These are phyloP conservation scores for Purpureocillium takamizusanense DNA, from an alignment of 2,329 filamentous ascomycete genomes.

Conservation along the genomic window DNA sequence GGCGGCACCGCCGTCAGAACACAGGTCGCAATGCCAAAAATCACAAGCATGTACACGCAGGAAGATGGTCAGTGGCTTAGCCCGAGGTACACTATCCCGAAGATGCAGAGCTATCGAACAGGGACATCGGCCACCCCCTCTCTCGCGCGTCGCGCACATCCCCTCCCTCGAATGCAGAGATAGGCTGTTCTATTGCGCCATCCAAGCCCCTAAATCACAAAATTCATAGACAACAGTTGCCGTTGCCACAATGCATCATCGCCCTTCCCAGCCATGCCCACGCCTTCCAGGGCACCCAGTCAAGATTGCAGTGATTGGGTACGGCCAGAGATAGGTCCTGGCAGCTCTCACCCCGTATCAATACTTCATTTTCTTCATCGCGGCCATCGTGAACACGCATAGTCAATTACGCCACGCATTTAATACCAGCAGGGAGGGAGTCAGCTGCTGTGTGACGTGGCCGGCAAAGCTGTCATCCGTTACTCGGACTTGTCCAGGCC, in stretches of 20 bases:
- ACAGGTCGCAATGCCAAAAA: too few species aligned
- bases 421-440: not conserved
- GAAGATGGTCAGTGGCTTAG: not conserved
- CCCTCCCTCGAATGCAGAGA: not conserved
- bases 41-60: not conserved
- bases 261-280: not conserved
- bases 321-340: too few species aligned
- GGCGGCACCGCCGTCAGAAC: too few species aligned
- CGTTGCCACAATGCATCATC: not conserved
- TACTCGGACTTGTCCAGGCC: slow-evolving; percentile 63
- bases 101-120: not conserved
- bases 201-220: slow-evolving; percentile 2
- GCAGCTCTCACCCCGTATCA: too few species aligned
- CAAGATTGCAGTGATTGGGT: too few species aligned
- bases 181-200: slow-evolving; percentile 4
- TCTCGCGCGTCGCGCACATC: not conserved
- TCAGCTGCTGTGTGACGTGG: not conserved
- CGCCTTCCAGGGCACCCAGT: too few species aligned
- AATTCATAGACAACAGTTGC: not conserved
- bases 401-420: too few species aligned
- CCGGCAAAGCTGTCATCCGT: slow-evolving; percentile 11
- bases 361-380: too few species aligned
- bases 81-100: not conserved
- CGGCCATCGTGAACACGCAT: too few species aligned
- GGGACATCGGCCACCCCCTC: not conserved